Conservation (phyloP, 345 rosid genomes). For the Reutealis trisperma region DNA sequence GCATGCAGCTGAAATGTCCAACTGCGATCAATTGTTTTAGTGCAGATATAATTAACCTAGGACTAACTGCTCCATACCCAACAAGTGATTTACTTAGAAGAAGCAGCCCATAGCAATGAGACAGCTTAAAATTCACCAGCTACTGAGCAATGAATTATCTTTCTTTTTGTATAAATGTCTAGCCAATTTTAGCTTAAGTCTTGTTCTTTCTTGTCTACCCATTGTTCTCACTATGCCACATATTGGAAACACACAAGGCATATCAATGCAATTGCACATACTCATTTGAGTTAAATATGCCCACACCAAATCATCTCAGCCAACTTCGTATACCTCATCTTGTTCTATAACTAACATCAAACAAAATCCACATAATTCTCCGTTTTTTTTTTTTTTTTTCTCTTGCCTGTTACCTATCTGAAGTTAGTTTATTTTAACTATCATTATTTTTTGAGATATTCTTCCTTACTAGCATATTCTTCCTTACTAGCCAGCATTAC, state of each 20-base stretch:
- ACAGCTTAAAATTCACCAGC: neutral
- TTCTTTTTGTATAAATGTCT: no score
- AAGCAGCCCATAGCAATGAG: neutral
- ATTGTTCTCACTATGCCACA: neutral
- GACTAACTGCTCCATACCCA: neutral
- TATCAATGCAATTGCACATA: neutral
- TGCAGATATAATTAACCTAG: neutral
- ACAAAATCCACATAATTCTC: neutral
- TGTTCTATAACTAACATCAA: neutral
- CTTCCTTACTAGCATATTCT: neutral
- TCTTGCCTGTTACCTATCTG: no score
- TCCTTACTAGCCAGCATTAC: neutral
- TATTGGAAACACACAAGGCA: neutral
- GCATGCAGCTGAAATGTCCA: neutral
- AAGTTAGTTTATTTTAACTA: no score
- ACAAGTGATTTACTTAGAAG: neutral
- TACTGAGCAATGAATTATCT: neutral
- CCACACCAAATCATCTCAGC: neutral
- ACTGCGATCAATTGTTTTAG: neutral
- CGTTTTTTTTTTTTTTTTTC: neutral
- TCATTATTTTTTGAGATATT: neutral
- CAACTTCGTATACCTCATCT: neutral
- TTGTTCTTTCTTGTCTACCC: neutral
- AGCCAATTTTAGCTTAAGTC: neutral
- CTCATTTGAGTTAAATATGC: neutral